Evolutionary conservation across 371 early-diverging fungal species (phyloP).

Genomic region (Mucor ambiguus): DNA sequence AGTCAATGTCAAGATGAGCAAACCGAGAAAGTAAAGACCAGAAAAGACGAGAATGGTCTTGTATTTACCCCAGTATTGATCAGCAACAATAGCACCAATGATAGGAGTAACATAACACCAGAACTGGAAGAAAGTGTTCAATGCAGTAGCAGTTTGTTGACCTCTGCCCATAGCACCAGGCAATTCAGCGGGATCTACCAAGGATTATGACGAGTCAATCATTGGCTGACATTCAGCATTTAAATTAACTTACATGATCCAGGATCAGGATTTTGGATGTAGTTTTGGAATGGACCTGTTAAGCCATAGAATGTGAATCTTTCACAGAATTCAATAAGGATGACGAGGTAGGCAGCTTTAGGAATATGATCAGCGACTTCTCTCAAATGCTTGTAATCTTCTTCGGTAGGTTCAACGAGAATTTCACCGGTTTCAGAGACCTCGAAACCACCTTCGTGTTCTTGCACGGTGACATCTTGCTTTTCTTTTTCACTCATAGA

Average conservation of each 20-base stretch:
- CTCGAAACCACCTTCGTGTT: conserved; percentile 32
- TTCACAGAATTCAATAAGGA: conserved; percentile 78
- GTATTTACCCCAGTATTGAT: conserved; percentile 84
- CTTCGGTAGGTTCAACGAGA: conserved; percentile 46
- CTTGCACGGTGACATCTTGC: conserved; percentile 15
- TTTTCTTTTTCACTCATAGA: conserved; percentile 16
- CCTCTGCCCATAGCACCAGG: conserved; percentile 53
- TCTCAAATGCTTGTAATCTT: conserved; percentile 49
- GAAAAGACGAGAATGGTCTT: conserved; percentile 76
- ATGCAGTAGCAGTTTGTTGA: conserved; percentile 62
- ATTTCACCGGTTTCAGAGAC: conserved; percentile 4
- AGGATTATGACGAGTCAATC: background rate
- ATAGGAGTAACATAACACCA: conserved; percentile 81
- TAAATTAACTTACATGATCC: conserved; percentile 31
- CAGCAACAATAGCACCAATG: conserved; percentile 83
- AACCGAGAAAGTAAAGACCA: conserved; percentile 71
- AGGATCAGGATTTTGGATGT: conserved; percentile 58
- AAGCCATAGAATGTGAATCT: conserved; percentile 77
- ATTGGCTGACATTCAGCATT: background rate
- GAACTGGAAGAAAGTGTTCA: conserved; percentile 80
- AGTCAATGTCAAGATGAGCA: conserved; percentile 66
- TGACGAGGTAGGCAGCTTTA: conserved; percentile 59
- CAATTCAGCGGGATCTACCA: conserved; percentile 42
- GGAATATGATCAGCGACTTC: conserved; percentile 59
- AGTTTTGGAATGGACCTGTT: conserved; percentile 65